Evolutionary conservation across 2,329 filamentous ascomycete species (phyloP), one percentile per base, ranked within the genome.

Genomic region (Pseudopithomyces chartarum): DNA sequence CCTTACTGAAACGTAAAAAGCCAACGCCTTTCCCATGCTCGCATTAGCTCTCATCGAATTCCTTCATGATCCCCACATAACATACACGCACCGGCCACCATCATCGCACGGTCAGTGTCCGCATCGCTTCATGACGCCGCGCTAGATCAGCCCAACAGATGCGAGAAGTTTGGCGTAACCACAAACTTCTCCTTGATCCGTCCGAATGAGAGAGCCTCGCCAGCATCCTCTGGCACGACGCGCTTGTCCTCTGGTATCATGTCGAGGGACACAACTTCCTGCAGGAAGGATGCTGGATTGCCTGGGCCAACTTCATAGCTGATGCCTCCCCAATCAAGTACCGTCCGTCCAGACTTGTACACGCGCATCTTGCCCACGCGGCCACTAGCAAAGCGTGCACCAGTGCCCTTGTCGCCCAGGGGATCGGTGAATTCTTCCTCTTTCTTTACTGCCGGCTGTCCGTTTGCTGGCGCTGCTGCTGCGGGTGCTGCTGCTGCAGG

Each of bases 131-230:
- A n/a, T 20, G 17, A 40, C 4, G 5, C 38, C 15, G n/a, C 15
- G 17, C 38, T 17, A 10, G 4, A 23, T 61, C 56, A 68, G 36
- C 72, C 70, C 54, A 82, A 70, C 58, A 87, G 80, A 64, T 81
- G 78, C 45, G 79, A 78, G 83, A 85, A 87, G 67, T 88, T 81
- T 13, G 86, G 86, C 49, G 80, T 83, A 33, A 87, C 82, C 2
- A 88, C 84, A 67, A 88, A 87, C 73, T 87, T 88, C 52, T 84
- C 84, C 70, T 82, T 84, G n/a, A 88, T 78, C 64, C 86, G 81
- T 8, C 85, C 86, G 77, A 88, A 83, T 2, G 81, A 81, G 73
- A 81, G 82, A 36, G 82, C 80, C 54, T 78, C 76, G 1, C 79
- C 80, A 13, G 71, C 74, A 43, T 73, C 70, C 15, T 73, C 71